Evolutionary conservation across 2,329 filamentous ascomycete species (phyloP).

Genomic region (Hypoxylon sp.): DNA sequence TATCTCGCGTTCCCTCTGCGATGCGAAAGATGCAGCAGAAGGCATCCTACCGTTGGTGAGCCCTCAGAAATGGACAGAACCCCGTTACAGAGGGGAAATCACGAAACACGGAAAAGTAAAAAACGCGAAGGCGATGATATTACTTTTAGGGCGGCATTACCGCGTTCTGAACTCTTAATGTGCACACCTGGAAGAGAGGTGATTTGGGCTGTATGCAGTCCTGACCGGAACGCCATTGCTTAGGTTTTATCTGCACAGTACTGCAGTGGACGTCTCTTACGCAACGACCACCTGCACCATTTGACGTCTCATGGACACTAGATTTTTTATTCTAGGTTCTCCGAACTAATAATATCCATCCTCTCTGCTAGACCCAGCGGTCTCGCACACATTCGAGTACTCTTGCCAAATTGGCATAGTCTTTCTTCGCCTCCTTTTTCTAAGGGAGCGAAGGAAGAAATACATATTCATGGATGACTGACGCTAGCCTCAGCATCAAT

Average conservation of each 20-base stretch:
- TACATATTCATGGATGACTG: background rate
- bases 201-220: background rate
- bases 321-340: background rate
- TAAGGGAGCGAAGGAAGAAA: background rate
- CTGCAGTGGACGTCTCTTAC: background rate
- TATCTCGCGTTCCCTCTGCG: background rate
- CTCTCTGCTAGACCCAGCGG: background rate
- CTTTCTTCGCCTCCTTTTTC: background rate
- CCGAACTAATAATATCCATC: background rate
- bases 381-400: background rate
- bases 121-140: background rate
- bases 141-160: background rate
- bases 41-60: background rate
- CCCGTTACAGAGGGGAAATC: background rate
- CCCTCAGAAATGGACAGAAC: background rate
- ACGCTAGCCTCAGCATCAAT: background rate
- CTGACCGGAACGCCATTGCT: background rate
- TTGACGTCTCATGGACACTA: background rate
- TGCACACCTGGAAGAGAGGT: background rate
- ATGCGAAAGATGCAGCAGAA: background rate
- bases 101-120: background rate
- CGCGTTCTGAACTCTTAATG: background rate
- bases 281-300: background rate
- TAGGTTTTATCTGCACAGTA: conserved; percentile 1
- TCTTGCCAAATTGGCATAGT: background rate